These are phyloP conservation scores for Chlorella sp. DNA, from an alignment of 139 green algal genomes.

Conservation along the genomic window DNA sequence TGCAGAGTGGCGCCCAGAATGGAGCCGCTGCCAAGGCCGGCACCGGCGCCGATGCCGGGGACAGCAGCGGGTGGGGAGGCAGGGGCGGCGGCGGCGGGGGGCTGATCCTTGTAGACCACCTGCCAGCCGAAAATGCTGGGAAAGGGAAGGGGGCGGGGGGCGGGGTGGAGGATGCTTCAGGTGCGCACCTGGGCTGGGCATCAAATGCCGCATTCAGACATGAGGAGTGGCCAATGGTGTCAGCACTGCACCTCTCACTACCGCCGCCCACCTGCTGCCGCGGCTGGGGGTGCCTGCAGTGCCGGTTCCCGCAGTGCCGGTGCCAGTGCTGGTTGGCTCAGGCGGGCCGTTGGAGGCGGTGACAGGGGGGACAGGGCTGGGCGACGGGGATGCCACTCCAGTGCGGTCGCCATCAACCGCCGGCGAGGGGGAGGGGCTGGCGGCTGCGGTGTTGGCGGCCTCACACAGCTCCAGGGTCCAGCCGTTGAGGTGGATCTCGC, in stretches of 20 bases:
- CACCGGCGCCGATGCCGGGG: not conserved
- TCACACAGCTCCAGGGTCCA: constrained; percentile 32
- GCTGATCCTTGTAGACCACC: not conserved
- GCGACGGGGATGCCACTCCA: not conserved
- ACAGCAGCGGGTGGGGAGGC: not conserved
- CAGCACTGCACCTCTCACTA: not conserved
- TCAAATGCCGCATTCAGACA: too few species aligned
- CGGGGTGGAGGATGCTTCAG: too few species aligned
- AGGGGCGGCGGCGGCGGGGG: not conserved
- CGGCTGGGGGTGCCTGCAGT: not conserved
- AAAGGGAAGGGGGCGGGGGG: not conserved
- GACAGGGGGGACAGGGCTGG: not conserved
- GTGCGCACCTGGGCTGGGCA: too few species aligned
- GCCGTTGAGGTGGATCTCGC: constrained; percentile 33
- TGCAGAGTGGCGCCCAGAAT: not conserved
- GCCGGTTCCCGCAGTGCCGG: not conserved
- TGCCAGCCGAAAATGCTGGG: constrained; percentile 15
- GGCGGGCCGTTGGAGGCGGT: not conserved
- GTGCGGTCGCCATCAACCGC: not conserved
- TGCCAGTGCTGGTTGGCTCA: not conserved
- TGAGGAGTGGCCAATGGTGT: too few species aligned
- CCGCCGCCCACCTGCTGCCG: not conserved
- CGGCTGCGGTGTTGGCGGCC: not conserved
- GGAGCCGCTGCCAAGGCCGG: not conserved
- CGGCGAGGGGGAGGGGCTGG: not conserved